Base-by-base conservation (phyloP, 1,284 basidiomycete species). In the Pseudozyma pruni region DNA sequence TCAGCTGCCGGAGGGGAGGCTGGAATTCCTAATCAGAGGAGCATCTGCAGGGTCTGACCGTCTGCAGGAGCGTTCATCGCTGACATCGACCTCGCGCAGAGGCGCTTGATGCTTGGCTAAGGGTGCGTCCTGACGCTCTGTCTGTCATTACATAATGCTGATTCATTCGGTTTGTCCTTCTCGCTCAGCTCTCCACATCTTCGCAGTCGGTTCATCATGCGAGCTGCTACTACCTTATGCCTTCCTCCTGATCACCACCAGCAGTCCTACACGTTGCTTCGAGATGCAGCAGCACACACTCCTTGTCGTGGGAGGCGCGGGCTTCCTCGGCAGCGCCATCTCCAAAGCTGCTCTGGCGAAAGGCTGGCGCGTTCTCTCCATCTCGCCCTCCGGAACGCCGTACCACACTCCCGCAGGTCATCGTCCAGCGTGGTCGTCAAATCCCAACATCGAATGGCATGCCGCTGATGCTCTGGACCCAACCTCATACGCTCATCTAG, bases 251-350 rank as follows among this genome's bases (percentile, higher is more conserved):
- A 17, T 19, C 37, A 29, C 14, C 27, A 32, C 17, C 25, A 14
- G n/a, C n/a, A n/a, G n/a, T n/a, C n/a, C n/a, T n/a, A n/a, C n/a
- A n/a, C n/a, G n/a, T n/a, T n/a, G n/a, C n/a, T n/a, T n/a, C n/a
- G 25, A 25, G 4, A 61, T 53, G 49, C 43, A 38, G 49, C 62
- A 66, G 47, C 63, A 61, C 27, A 72, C 70, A 3, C 33, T 81
- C 8, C 60, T 80, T 13, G 93, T 97, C 29, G 88, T 96, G 1
- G 94, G 94, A 17, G 94, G 94, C 29, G 96, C 96, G 83, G 94
- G 94, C 13, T 97, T 95, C 85, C 88, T 97, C 71, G 94, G 95
- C 55, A 96, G 94, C 22, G 90, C 94, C 7, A 88, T 98, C 34
- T 96, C 93, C 85, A 91, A 89, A 81, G 87, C 89, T 16, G 94